A percentile compares a stretch with the other conserved stretches of the same genome.
phyloP scores from a whole-genome alignment of 768 basidiomycete genomes.

The Suillus variegatus region DNA sequence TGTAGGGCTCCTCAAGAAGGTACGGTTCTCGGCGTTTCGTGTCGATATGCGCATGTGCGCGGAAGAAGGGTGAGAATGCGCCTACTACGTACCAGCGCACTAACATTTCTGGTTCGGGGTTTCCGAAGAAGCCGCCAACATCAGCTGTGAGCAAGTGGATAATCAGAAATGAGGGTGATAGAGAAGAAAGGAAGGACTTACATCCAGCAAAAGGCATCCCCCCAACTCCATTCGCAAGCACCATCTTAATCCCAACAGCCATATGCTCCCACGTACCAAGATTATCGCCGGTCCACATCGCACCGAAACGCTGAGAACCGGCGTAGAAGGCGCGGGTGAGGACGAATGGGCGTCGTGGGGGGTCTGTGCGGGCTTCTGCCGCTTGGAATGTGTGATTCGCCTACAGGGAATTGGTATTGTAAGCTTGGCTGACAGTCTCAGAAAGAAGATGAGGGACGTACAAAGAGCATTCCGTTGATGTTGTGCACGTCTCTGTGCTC shows the following conservation, averaged over 20 bases:
- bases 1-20: conserved; percentile 87
- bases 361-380: conserved; percentile 69
- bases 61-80: conserved; percentile 94
- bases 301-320: conserved; percentile 93
- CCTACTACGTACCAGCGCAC: conserved; percentile 98
- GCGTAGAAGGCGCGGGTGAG: conserved; percentile 94
- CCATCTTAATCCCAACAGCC: conserved; percentile 91
- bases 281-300: conserved; percentile 99
- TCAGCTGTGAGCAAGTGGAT: conserved; percentile 60
- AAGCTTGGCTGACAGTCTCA: neutral
- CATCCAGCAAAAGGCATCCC: conserved; percentile 93
- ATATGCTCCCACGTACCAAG: conserved; percentile 98
- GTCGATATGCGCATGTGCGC: conserved; percentile 97
- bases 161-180: neutral
- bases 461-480: conserved; percentile 94
- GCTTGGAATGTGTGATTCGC: conserved; percentile 83
- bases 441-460: conserved; percentile 34
- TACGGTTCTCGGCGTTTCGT: conserved; percentile 97
- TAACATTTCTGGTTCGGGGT: conserved; percentile 92
- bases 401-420: conserved; percentile 39
- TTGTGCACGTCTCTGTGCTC: conserved; percentile 98
- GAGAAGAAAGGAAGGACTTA: conserved; percentile 40
- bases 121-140: conserved; percentile 98
- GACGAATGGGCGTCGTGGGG: conserved; percentile 88
- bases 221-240: conserved; percentile 82